Percentiles rank a stretch among this genome's conserved stretches.
Conservation (phyloP, 179 eudicot species). For the Pouteria campechiana region DNA sequence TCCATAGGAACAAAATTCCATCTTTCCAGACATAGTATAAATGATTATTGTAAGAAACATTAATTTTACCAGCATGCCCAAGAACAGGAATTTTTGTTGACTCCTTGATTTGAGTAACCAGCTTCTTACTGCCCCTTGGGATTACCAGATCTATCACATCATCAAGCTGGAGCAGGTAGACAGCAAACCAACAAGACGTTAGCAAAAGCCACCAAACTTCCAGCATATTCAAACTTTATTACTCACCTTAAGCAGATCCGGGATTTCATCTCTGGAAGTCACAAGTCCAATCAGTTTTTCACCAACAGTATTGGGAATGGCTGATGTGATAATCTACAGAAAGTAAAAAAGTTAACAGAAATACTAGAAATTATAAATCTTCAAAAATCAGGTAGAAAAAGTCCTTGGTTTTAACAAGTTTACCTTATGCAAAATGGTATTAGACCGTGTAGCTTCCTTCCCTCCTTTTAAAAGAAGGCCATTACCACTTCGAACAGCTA, state of each 20-base stretch:
- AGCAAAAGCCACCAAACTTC: too few species aligned
- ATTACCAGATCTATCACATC: constrained; percentile 98
- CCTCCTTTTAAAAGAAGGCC: constrained; percentile 91
- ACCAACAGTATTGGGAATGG: constrained; percentile 64
- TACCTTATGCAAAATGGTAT: constrained; percentile 80
- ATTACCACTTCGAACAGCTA: constrained; percentile 81
- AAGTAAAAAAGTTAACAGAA: neutral
- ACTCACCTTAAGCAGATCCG: constrained; percentile 76
- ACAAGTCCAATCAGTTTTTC: constrained; percentile 72
- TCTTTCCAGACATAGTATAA: neutral
- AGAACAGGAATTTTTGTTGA: constrained; percentile 93
- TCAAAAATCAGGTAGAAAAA: neutral
- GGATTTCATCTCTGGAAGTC: constrained; percentile 84
- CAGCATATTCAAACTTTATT: too few species aligned
- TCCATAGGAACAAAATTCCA: too few species aligned
- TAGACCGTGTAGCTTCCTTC: constrained; percentile 79
- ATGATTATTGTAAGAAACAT: constrained; percentile 1
- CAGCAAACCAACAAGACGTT: too few species aligned
- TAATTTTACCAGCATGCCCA: constrained; percentile 79
- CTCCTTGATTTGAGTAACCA: constrained; percentile 77
- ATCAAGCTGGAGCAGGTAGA: constrained; percentile 60
- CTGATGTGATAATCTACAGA: constrained; percentile 58
- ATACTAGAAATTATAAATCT: neutral
- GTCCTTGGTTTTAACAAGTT: neutral
- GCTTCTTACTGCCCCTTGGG: constrained; percentile 97